Conservation (phyloP, 2,329 filamentous ascomycete species). For the Pseudogymnoascus sp. region DNA sequence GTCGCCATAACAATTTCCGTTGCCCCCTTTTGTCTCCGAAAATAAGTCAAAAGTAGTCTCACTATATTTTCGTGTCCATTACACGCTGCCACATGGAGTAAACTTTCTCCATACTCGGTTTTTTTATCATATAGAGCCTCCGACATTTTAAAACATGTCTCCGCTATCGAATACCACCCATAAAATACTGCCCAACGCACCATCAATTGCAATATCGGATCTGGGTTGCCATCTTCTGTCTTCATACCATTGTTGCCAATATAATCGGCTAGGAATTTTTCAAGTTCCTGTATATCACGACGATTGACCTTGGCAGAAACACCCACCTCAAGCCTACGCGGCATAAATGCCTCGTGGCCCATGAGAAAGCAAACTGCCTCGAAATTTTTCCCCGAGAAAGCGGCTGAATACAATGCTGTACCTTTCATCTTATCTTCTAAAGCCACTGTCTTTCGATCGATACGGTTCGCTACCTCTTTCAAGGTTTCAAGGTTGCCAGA, state of each 20-base stretch:
- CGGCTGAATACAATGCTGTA: neutral
- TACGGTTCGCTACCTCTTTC: neutral
- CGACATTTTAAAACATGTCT: neutral
- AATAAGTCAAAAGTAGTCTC: neutral
- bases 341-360: neutral
- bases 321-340: neutral
- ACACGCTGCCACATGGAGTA: neutral
- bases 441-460: neutral
- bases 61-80: neutral
- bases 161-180: neutral
- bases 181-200: conserved; percentile 1
- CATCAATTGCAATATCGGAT: neutral
- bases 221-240: neutral
- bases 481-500: neutral
- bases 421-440: neutral
- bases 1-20: neutral
- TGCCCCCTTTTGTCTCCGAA: neutral
- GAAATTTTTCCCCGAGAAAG: neutral
- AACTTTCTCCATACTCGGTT: neutral
- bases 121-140: neutral
- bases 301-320: neutral
- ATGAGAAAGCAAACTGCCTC: neutral
- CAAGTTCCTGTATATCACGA: neutral
- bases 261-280: neutral
- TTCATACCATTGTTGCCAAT: neutral